phyloP scores from a whole-genome alignment of 352 stramenopile species.

The Pythium phragmitis region DNA sequence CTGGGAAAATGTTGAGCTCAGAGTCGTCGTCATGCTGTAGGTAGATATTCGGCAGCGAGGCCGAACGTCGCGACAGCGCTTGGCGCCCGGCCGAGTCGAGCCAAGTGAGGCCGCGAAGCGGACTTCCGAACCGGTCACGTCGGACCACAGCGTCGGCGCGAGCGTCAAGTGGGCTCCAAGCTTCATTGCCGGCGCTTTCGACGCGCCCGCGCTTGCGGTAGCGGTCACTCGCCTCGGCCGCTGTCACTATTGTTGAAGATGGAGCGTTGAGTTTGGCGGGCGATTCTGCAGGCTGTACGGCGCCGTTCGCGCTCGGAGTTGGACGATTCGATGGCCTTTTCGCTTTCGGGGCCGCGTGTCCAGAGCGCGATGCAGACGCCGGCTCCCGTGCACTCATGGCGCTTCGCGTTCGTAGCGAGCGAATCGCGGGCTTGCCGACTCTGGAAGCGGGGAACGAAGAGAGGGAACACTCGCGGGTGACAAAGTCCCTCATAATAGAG shows the following conservation, averaged over 20 bases:
- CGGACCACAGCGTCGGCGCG: neutral
- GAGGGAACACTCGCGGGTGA: too few species aligned
- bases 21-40: slow-evolving; percentile 42
- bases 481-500: too few species aligned
- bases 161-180: slow-evolving; percentile 4
- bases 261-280: neutral
- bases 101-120: slow-evolving; percentile 18
- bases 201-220: slow-evolving; percentile 67
- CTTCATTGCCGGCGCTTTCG: slow-evolving; percentile 57
- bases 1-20: slow-evolving; percentile 74
- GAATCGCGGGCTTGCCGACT: too few species aligned
- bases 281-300: neutral
- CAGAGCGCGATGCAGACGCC: neutral
- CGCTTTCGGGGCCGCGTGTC: neutral
- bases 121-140: slow-evolving; percentile 16
- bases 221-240: slow-evolving; percentile 37
- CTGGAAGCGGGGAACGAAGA: too few species aligned
- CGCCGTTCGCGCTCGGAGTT: neutral
- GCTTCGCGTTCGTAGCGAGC: neutral
- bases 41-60: slow-evolving; percentile 33
- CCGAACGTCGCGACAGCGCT: slow-evolving; percentile 19
- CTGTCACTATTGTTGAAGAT: neutral
- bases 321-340: neutral
- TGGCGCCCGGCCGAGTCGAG: slow-evolving; percentile 3
- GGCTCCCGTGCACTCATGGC: neutral